phyloP scores from a whole-genome alignment of 495 filamentous ascomycete species.

The Hyphodiscus hymeniophilus region DNA sequence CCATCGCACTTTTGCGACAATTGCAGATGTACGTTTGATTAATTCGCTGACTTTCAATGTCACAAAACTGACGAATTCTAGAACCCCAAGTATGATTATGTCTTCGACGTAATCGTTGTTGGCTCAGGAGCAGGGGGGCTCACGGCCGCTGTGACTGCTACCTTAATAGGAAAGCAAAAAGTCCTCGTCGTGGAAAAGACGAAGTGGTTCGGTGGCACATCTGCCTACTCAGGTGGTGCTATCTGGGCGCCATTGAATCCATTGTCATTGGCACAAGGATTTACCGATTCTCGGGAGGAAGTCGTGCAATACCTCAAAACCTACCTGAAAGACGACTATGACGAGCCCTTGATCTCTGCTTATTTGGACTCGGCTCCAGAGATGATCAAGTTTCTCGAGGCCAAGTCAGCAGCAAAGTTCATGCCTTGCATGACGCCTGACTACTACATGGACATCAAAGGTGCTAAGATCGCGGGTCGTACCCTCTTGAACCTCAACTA shows the following conservation, averaged over 20 bases:
- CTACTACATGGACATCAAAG: slow-evolving; percentile 16
- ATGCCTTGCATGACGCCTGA: slow-evolving; percentile 15
- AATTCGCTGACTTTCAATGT: no score
- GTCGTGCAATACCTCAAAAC: slow-evolving; percentile 19
- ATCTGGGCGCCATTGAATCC: slow-evolving; percentile 22
- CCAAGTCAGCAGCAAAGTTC: slow-evolving; percentile 9
- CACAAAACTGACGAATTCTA: no score
- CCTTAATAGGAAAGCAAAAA: slow-evolving; percentile 10
- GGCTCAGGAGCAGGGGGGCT: slow-evolving; percentile 23
- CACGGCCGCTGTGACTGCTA: slow-evolving; percentile 19
- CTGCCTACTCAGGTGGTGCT: slow-evolving; percentile 22
- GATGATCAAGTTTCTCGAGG: slow-evolving; percentile 20
- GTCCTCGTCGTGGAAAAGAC: slow-evolving; percentile 23
- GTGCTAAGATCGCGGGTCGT: slow-evolving; percentile 9
- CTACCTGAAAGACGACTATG: slow-evolving; percentile 9
- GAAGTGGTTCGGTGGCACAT: slow-evolving; percentile 18
- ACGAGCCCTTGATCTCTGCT: slow-evolving; percentile 16
- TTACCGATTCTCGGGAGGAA: slow-evolving; percentile 9
- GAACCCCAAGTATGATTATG: no score
- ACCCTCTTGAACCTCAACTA: slow-evolving; percentile 19
- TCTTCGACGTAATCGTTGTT: slow-evolving; percentile 20
- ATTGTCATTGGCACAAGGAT: neutral
- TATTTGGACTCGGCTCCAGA: slow-evolving; percentile 21
- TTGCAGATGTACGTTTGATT: no score
- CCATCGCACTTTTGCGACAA: no score